Evolutionary conservation across 495 filamentous ascomycete species (phyloP).

Genomic region (Tuber magnatum): DNA sequence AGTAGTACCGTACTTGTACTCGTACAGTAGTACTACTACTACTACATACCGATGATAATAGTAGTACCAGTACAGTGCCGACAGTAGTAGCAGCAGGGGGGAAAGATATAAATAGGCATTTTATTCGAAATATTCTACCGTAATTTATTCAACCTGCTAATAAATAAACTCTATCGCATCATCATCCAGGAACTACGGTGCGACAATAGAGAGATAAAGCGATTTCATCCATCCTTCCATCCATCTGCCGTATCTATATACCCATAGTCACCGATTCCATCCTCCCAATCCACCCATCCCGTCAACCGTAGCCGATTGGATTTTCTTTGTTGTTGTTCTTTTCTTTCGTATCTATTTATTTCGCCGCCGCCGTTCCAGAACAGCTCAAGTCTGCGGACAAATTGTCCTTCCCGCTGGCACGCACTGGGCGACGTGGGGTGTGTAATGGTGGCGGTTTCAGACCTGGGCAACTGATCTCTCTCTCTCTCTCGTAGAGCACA

Average conservation of each 20-base stretch:
- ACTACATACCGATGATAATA: too few species aligned
- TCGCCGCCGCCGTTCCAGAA: neutral
- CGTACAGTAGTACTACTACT: too few species aligned
- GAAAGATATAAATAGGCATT: neutral
- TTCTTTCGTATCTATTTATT: neutral
- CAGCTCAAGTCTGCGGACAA: neutral
- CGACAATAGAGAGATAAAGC: slow-evolving; percentile 3
- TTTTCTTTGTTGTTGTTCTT: neutral
- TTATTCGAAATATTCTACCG: neutral
- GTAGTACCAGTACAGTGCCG: too few species aligned
- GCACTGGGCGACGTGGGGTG: neutral
- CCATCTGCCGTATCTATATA: neutral
- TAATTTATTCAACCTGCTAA: neutral
- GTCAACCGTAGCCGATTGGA: neutral
- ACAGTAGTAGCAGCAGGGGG: neutral
- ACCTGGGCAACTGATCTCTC: neutral
- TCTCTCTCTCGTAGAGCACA: neutral
- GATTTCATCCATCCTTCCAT: neutral
- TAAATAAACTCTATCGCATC: neutral
- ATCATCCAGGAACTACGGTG: neutral
- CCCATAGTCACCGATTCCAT: neutral
- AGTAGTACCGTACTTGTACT: neutral
- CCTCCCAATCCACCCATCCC: neutral
- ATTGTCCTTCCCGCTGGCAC: neutral
- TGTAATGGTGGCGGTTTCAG: neutral